phyloP scores from a whole-genome alignment of 345 rosid genomes.

The Excoecaria cochinchinensis region DNA sequence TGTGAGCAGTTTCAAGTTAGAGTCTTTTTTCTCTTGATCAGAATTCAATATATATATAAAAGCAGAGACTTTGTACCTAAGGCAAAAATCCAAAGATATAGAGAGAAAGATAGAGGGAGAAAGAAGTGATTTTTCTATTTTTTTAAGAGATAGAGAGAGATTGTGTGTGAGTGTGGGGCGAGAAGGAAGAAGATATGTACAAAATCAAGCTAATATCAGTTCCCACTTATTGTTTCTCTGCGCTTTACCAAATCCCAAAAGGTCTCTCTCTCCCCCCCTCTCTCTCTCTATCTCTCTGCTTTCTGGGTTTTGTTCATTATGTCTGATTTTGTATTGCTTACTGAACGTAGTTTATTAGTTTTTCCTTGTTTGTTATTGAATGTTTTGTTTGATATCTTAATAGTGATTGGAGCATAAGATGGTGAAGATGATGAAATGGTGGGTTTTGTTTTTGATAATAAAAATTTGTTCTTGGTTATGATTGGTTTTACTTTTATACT shows the following conservation, averaged over 20 bases:
- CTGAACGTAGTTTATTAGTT: neutral
- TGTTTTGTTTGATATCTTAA: slow-evolving; percentile 11
- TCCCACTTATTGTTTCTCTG: slow-evolving; percentile 17
- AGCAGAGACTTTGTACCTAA: slow-evolving; percentile 5
- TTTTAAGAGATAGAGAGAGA: neutral
- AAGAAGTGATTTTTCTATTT: neutral
- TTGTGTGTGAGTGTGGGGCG: neutral
- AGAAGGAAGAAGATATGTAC: slow-evolving; percentile 18
- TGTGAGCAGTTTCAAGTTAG: neutral
- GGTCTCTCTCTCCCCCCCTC: slow-evolving; percentile 12
- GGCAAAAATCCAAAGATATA: neutral
- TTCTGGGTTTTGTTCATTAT: slow-evolving; percentile 1
- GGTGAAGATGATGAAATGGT: slow-evolving; percentile 12
- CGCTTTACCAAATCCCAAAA: slow-evolving; percentile 13
- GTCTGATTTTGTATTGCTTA: neutral
- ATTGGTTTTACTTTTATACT: neutral
- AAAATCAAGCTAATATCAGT: slow-evolving; percentile 21
- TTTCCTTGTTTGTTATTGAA: neutral
- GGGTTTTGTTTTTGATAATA: neutral
- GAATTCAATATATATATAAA: neutral
- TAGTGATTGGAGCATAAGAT: slow-evolving; percentile 8
- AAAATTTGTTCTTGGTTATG: slow-evolving; percentile 1
- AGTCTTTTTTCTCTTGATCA: too few relatives aligned
- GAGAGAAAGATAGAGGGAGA: neutral
- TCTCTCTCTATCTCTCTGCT: neutral